Percentiles rank a stretch among this genome's conserved stretches.
phyloP scores from a whole-genome alignment of 1,139 yeast genomes.

The Candida pseudoviswanathii region DNA sequence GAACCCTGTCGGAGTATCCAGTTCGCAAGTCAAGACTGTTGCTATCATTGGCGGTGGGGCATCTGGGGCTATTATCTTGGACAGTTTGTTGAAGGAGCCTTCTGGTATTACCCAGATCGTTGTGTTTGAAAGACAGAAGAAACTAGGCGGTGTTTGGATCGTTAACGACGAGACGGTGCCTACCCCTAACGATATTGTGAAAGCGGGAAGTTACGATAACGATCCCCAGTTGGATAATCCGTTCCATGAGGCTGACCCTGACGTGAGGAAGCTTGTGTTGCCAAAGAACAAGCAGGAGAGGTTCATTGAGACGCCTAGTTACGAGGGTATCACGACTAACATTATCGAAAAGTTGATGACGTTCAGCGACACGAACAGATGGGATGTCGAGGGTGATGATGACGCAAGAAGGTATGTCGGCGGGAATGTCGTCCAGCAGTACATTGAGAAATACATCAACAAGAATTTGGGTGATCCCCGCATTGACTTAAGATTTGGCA shows the following conservation, averaged over 20 bases:
- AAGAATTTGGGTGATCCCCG: slow-evolving; percentile 22
- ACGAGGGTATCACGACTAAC: slow-evolving; percentile 40
- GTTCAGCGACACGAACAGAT: slow-evolving; percentile 37
- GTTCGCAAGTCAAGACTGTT: slow-evolving; percentile 25
- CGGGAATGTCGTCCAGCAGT: slow-evolving; percentile 29
- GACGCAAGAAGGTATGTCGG: slow-evolving; percentile 28
- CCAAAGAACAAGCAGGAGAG: slow-evolving; percentile 21
- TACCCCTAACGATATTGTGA: slow-evolving; percentile 27
- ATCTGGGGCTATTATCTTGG: slow-evolving; percentile 49
- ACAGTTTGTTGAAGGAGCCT: slow-evolving; percentile 36
- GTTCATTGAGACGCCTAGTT: slow-evolving; percentile 42
- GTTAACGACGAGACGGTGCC: slow-evolving; percentile 23
- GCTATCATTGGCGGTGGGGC: slow-evolving; percentile 60
- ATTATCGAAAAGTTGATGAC: slow-evolving; percentile 49
- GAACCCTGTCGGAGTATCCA: slow-evolving; percentile 14
- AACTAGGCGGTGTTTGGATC: slow-evolving; percentile 38
- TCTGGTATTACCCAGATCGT: slow-evolving; percentile 22
- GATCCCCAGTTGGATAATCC: slow-evolving; percentile 39
- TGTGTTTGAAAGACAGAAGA: slow-evolving; percentile 30
- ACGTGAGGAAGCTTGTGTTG: slow-evolving; percentile 10
- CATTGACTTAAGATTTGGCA: slow-evolving; percentile 26
- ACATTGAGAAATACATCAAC: slow-evolving; percentile 35
- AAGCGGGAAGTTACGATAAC: slow-evolving; percentile 25
- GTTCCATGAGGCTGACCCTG: slow-evolving; percentile 16
- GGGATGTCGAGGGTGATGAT: slow-evolving; percentile 30